Percentiles rank a stretch among this genome's conserved stretches.
Conservation (phyloP, 2,329 filamentous ascomycete species). For the Blumeria graminis region DNA sequence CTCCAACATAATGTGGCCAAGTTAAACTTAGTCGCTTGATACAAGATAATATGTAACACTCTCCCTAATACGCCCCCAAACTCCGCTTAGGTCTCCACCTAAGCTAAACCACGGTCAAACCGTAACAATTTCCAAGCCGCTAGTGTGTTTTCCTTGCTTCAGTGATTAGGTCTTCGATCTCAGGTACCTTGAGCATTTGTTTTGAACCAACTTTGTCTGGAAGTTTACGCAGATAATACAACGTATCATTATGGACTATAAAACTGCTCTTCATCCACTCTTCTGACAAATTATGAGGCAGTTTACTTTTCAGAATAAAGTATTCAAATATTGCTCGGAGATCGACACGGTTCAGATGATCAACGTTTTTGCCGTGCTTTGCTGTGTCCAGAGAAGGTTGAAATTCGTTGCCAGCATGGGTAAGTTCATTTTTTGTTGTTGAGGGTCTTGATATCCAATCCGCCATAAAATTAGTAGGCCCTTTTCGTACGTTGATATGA, state of each 20-base stretch:
- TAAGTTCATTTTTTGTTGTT: neutral
- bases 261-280: neutral
- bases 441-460: neutral
- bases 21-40: too few relatives aligned
- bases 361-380: neutral
- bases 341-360: neutral
- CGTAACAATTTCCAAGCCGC: neutral
- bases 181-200: slow-evolving; percentile 1
- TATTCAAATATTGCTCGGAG: neutral
- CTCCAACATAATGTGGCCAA: too few relatives aligned
- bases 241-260: neutral
- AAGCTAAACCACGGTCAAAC: too few relatives aligned
- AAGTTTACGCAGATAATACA: slow-evolving; percentile 1
- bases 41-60: too few relatives aligned
- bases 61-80: too few relatives aligned
- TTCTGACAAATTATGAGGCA: neutral
- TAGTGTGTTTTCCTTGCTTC: neutral
- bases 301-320: neutral
- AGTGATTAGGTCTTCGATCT: neutral
- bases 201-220: neutral
- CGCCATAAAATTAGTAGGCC: neutral
- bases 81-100: too few relatives aligned
- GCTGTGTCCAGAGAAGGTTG: neutral
- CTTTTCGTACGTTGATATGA: neutral
- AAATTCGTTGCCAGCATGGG: neutral